Base-by-base conservation (phyloP, 495 filamentous ascomycete species). In the Neurospora tetrasperma region DNA sequence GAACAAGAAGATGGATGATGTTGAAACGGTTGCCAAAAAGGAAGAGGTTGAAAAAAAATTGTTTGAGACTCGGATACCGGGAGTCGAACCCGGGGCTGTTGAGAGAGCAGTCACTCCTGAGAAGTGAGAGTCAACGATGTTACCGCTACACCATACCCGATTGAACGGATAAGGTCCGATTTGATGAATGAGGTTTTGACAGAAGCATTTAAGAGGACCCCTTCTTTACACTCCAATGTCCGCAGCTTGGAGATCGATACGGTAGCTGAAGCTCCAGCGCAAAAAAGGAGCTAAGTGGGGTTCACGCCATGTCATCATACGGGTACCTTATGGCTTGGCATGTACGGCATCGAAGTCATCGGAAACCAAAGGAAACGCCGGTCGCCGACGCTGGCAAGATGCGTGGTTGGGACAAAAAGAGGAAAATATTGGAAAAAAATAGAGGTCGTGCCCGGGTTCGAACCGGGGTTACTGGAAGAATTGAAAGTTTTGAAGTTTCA, bases 381-480 rank as follows among this genome's bases (percentile, higher is more conserved):
- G 43, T 46, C 43, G 43, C 43, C 43, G 43, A 46, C 48, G 48
- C 20, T 59, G 20, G 10, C 14, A 12, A 46, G 18, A 46, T 46
- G 46, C 20, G 20, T 14, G 54, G 23, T 27, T 31, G 3, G 31
- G 8, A 12, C 11, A 35, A 66, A 62, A 62, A 31, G 6, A 7
- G 2, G 6, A 66, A 31, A 66, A 66, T 4, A 18, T 11, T 23
- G 12, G 3, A n/a, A 35, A 66, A 48, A 38, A 66, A 62, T 62
- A 18, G 27, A 66, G 54, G 54, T 66, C 54, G 54, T 66, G 54
- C 54, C 54, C 54, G 54, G 54, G 54, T 66, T 66, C 54, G 54
- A 66, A 66, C 54, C 54, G 54, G 54, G 54, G 54, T 66, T 66
- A 66, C 54, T 18, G 54, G 54, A 66, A 66, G 54, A 66, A 66